Evolutionary conservation across 768 basidiomycete species (phyloP).

Genomic region (Hemileccinum impolitum): DNA sequence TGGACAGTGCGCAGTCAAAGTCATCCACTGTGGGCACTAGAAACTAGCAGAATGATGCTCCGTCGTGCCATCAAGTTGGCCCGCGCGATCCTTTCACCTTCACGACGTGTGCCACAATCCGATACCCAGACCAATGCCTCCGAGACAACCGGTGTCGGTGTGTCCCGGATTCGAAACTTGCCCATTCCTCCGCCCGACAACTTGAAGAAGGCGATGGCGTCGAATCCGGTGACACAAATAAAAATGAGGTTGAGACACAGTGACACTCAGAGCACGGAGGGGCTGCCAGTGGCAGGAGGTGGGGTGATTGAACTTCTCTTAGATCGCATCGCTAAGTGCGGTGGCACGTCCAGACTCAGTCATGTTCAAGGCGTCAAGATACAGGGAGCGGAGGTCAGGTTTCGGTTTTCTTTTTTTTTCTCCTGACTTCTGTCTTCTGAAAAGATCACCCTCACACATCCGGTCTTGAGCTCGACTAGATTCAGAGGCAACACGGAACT

Average conservation of each 20-base stretch:
- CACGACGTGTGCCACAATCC: not conserved
- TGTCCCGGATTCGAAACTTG: not conserved
- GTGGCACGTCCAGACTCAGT: not conserved
- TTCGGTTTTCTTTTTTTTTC: not conserved
- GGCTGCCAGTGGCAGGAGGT: not conserved
- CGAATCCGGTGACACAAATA: conserved; percentile 1
- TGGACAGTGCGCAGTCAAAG: not conserved
- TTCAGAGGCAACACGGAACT: not conserved
- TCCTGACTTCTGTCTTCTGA: not conserved
- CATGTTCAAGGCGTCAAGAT: not conserved
- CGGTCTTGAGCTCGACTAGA: not conserved
- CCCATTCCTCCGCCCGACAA: conserved; percentile 5
- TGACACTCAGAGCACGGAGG: not conserved
- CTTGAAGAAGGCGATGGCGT: not conserved
- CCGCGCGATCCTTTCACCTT: not conserved
- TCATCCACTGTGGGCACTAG: too few species aligned
- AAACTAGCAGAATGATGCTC: not conserved
- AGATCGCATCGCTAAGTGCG: not conserved
- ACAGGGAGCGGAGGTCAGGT: not conserved
- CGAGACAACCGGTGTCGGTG: not conserved
- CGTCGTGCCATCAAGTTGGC: not conserved
- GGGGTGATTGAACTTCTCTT: not conserved
- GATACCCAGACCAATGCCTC: too few species aligned
- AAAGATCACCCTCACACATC: not conserved
- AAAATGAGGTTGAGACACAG: conserved; percentile 6